Percentiles rank a stretch among this genome's conserved stretches.
Evolutionary conservation across 805 yeast species (phyloP).

Genomic region (Priceomyces castillae): DNA sequence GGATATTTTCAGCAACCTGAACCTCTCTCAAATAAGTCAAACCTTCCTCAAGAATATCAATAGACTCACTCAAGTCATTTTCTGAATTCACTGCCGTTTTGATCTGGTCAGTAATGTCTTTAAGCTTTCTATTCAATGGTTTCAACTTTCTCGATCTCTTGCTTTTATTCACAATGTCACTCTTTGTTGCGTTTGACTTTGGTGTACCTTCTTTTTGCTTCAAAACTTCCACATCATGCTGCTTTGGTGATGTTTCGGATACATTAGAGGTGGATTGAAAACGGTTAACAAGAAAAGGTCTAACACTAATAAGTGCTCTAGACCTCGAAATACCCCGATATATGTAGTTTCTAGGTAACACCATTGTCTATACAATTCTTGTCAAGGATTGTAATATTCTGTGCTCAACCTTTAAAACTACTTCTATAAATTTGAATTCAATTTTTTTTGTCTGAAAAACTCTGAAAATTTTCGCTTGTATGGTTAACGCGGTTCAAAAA

Average conservation of each 20-base stretch:
- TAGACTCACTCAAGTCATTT: constrained; percentile 25
- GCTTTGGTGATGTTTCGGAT: constrained; percentile 1
- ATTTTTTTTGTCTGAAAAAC: neutral
- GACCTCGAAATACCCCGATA: constrained; percentile 2
- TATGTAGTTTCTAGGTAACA: constrained; percentile 14
- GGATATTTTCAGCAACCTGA: constrained; percentile 31
- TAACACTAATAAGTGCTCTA: neutral
- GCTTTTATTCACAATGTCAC: neutral
- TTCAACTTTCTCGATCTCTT: constrained; percentile 5
- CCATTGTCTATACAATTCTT: constrained; percentile 10
- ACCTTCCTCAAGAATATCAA: constrained; percentile 42
- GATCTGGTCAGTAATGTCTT: constrained; percentile 35
- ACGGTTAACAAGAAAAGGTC: constrained; percentile 3
- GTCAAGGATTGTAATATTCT: neutral
- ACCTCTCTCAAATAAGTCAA: constrained; percentile 36
- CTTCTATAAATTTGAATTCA: neutral
- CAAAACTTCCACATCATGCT: neutral
- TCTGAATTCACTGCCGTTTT: constrained; percentile 18
- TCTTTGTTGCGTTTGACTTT: constrained; percentile 1
- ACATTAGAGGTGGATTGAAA: constrained; percentile 8
- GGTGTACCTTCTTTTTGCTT: neutral
- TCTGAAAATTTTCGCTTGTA: neutral
- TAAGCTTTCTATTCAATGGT: constrained; percentile 26
- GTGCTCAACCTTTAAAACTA: too few species aligned
- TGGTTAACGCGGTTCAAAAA: neutral